Conservation (phyloP, 2,329 filamentous ascomycete genomes). For the Calonectria naviculata region DNA sequence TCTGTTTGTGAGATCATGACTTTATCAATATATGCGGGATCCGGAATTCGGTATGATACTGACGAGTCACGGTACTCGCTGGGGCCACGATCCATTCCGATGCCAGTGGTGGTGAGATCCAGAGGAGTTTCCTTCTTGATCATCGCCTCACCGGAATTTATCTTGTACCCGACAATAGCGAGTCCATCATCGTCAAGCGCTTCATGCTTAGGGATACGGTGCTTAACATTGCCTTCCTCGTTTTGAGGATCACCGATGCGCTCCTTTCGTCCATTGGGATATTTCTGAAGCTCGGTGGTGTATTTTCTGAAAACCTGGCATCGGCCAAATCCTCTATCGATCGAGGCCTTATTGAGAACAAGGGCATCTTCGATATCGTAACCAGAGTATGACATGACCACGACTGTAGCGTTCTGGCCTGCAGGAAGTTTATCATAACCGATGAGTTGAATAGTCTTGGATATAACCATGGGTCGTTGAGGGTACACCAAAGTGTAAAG, state of each 20-base stretch:
- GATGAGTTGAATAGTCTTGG: constrained; percentile 94
- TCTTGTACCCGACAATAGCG: constrained; percentile 84
- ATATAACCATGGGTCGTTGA: constrained; percentile 97
- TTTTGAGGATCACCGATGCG: constrained; percentile 69
- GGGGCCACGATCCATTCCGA: constrained; percentile 73
- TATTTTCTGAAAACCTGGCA: constrained; percentile 99
- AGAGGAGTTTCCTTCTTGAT: constrained; percentile 90
- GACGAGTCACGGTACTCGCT: constrained; percentile 75
- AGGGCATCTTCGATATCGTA: constrained; percentile 99
- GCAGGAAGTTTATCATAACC: constrained; percentile 98
- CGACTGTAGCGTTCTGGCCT: constrained; percentile 96
- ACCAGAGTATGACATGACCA: constrained; percentile 99
- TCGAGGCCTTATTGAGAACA: constrained; percentile 95
- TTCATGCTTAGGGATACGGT: constrained; percentile 74
- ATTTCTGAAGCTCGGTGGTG: constrained; percentile 85
- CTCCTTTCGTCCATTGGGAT: constrained; percentile 81
- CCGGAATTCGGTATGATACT: constrained; percentile 83
- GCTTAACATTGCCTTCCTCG: constrained; percentile 71
- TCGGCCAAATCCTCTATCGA: constrained; percentile 93
- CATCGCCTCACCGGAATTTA: constrained; percentile 85
- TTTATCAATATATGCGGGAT: constrained; percentile 93
- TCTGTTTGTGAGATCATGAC: constrained; percentile 94
- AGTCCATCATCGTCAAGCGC: constrained; percentile 88
- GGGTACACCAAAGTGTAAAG: constrained; percentile 98
- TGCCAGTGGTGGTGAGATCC: constrained; percentile 78